Base-by-base conservation (phyloP, 768 basidiomycete species). In the Macrolepiota fuliginosa region DNA sequence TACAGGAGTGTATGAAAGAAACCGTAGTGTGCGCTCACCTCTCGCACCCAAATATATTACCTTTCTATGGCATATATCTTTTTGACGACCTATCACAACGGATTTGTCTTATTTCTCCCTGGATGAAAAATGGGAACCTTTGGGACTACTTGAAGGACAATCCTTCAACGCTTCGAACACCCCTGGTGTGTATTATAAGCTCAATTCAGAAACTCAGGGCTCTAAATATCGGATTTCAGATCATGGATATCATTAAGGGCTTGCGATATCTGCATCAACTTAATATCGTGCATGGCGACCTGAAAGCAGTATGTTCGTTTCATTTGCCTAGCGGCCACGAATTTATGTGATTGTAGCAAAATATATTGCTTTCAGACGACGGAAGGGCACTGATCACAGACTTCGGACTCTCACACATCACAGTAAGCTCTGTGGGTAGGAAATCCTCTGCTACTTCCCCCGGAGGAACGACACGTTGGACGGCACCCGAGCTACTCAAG, bases 21-120 rank as follows among this genome's bases (percentile, higher is more conserved):
- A 72, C 71, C 12, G 64, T 72, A 22, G 37, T 72, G 40, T 79
- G 77, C 74, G 65, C 66, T 5, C 69, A 73, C 59, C 52, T 77
- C 11, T 63, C 58, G 0, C 77, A 79, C 57, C 66, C 68, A 0
- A 77, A 77, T 45, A 71, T 78, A 13, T 60, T 78, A 29, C 76
- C 74, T 1, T 62, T 78, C 24, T 71, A 72, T 64, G 76, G 76
- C 2, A 52, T 74, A 17, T 77, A 67, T 45, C 58, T 64, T 10
- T 49, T 63, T 27, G 50, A 29, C 4, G 53, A 13, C 0, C 29
- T 7, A 32, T 11, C n/a, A 4, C n/a, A 15, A 27, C 27, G 47
- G 27, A 58, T 64, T 0, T 66, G 60, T 17, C 45, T 71, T 3
- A 53, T 71, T 7, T 68, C 67, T 11, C 68, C 68, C 4, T 70